phyloP scores from a whole-genome alignment of 2,329 filamentous ascomycete species.

The Paradendryphiella salina region DNA sequence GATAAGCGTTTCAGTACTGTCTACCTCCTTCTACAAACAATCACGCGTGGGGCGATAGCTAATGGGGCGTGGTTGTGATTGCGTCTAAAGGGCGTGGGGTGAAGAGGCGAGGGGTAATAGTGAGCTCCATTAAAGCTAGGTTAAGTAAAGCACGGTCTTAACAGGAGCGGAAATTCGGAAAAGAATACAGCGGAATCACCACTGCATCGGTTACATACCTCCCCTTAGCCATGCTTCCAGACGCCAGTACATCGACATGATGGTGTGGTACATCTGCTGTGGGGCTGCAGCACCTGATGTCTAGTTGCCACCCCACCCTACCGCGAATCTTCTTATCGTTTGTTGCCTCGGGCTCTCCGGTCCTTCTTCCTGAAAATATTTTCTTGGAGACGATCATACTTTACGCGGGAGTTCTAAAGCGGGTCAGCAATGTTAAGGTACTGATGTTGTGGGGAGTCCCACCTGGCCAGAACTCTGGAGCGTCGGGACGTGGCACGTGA shows the following conservation, averaged over 20 bases:
- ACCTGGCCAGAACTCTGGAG: constrained; percentile 3
- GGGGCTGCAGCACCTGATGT: no score
- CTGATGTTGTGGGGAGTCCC: background rate
- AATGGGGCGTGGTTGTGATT: constrained; percentile 7
- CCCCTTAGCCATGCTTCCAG: no score
- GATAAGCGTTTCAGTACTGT: constrained; percentile 22
- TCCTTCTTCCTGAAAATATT: background rate
- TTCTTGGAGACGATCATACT: background rate
- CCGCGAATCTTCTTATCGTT: background rate
- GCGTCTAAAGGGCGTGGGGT: background rate
- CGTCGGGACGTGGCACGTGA: background rate
- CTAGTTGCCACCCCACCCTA: background rate
- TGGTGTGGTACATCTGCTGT: no score
- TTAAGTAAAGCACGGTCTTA: background rate
- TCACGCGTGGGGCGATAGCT: constrained; percentile 6
- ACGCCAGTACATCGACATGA: no score
- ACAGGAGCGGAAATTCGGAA: background rate
- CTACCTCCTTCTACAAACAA: constrained; percentile 16
- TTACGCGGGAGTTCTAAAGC: background rate
- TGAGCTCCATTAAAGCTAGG: background rate
- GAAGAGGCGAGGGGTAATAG: background rate
- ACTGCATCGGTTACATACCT: no score
- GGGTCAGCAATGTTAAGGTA: background rate
- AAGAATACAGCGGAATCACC: no score
- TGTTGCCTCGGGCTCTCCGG: background rate